These are phyloP conservation scores for Lycium barbarum DNA, from an alignment of 257 asterid species.

Conservation along the genomic window DNA sequence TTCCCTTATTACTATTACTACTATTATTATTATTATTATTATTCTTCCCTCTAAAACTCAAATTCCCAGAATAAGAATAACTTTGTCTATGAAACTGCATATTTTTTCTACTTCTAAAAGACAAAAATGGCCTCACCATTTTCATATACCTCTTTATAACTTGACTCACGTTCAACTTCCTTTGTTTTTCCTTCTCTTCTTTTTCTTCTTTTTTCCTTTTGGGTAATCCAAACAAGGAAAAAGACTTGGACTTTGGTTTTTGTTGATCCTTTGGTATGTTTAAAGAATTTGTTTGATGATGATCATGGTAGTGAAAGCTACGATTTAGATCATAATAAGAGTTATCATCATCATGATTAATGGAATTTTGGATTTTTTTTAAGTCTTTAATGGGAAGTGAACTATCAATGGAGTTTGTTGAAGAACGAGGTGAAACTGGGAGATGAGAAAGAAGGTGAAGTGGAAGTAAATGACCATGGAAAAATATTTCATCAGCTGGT, in stretches of 20 bases:
- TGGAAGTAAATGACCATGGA: slow-evolving; percentile 92
- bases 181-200: slow-evolving; percentile 45
- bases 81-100: slow-evolving; percentile 43
- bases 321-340: slow-evolving; percentile 25
- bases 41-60: slow-evolving; percentile 52
- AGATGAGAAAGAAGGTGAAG: slow-evolving; percentile 81
- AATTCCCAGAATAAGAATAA: slow-evolving; percentile 70
- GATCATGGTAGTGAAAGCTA: background rate
- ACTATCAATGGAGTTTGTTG: slow-evolving; percentile 68
- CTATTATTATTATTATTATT: slow-evolving; percentile 35
- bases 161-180: slow-evolving; percentile 53
- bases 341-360: slow-evolving; percentile 1
- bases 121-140: slow-evolving; percentile 63
- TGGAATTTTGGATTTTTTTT: slow-evolving; percentile 25
- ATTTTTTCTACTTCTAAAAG: slow-evolving; percentile 40
- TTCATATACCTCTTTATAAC: slow-evolving; percentile 64
- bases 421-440: slow-evolving; percentile 72
- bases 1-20: slow-evolving; percentile 42
- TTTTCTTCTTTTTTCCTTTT: slow-evolving; percentile 54
- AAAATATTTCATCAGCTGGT: slow-evolving; percentile 97
- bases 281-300: slow-evolving; percentile 10
- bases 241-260: slow-evolving; percentile 62
- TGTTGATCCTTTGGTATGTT: slow-evolving; percentile 32
- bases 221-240: slow-evolving; percentile 57
- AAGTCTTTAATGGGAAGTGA: slow-evolving; percentile 62